phyloP scores from a whole-genome alignment of 108 stramenopile genomes.

The Fistulifera pelliculosa region DNA sequence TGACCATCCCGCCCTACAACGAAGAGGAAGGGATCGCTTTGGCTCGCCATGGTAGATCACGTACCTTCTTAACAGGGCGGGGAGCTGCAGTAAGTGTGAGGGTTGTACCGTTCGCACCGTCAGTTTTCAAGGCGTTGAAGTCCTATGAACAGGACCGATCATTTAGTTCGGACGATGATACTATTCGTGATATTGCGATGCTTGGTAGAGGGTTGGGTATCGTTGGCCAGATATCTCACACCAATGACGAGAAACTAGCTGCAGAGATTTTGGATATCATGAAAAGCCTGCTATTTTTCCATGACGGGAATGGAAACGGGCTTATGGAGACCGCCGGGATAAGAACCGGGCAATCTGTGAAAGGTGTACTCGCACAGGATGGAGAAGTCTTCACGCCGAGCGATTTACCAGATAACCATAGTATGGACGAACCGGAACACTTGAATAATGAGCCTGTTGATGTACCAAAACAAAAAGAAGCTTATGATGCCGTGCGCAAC shows the following conservation, averaged over 20 bases:
- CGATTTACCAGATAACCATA: not conserved
- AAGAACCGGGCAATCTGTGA: conserved; percentile 14
- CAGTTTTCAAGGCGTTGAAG: conserved; percentile 33
- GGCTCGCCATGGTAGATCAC: conserved; percentile 58
- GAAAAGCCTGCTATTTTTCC: conserved; percentile 5
- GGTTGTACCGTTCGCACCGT: conserved; percentile 48
- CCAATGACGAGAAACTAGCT: not conserved
- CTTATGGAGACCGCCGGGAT: conserved; percentile 26
- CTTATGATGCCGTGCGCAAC: conserved; percentile 11
- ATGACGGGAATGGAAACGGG: conserved; percentile 35
- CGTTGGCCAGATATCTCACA: too few relatives aligned
- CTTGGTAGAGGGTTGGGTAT: too few relatives aligned
- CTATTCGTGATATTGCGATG: too few relatives aligned
- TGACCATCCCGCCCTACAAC: conserved; percentile 76
- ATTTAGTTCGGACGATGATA: too few relatives aligned
- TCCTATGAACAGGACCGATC: too few relatives aligned
- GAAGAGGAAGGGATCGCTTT: conserved; percentile 68
- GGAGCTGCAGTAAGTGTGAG: conserved; percentile 62
- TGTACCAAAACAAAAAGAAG: not conserved
- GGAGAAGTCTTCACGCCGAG: conserved; percentile 32
- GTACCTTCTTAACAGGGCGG: conserved; percentile 58
- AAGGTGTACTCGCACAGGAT: conserved; percentile 27
- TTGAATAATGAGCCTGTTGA: not conserved
- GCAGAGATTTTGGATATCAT: not conserved
- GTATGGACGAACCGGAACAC: conserved; percentile 10